A percentile compares a stretch with the other conserved stretches of the same genome.
These are phyloP conservation scores for Xylaria flabelliformis DNA, from an alignment of 495 filamentous ascomycete species.

Conservation along the genomic window DNA sequence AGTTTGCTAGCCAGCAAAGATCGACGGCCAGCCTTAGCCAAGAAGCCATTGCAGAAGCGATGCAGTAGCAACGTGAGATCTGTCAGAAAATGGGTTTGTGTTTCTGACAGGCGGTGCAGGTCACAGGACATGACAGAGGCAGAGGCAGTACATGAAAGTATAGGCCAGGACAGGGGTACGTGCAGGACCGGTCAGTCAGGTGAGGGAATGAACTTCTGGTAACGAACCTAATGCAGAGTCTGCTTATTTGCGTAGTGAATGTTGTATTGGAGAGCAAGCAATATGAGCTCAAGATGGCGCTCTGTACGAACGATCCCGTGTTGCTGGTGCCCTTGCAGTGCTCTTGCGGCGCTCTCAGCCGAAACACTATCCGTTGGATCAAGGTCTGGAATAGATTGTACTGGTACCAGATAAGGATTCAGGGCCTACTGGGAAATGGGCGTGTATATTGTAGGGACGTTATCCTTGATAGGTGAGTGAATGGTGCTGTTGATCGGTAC, in stretches of 20 bases:
- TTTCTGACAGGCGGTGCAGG: slow-evolving; percentile 34
- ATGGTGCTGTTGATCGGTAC: slow-evolving; percentile 22
- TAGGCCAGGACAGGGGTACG: slow-evolving; percentile 30
- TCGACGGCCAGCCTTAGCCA: slow-evolving; percentile 22
- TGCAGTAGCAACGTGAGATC: slow-evolving; percentile 34
- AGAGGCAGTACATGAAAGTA: slow-evolving; percentile 31
- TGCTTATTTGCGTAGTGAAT: slow-evolving; percentile 22
- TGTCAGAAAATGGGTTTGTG: slow-evolving; percentile 42
- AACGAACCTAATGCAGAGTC: slow-evolving; percentile 48
- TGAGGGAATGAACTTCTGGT: slow-evolving; percentile 42
- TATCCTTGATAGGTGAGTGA: slow-evolving; percentile 5
- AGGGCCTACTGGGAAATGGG: slow-evolving; percentile 1
- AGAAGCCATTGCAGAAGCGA: slow-evolving; percentile 28
- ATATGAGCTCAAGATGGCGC: slow-evolving; percentile 3
- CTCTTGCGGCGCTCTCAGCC: slow-evolving; percentile 9
- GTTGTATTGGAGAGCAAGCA: neutral
- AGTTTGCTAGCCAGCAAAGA: slow-evolving; percentile 16
- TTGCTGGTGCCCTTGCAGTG: neutral
- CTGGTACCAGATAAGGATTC: slow-evolving; percentile 14
- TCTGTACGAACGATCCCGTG: neutral
- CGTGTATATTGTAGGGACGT: slow-evolving; percentile 16
- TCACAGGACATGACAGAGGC: slow-evolving; percentile 27
- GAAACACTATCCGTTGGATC: slow-evolving; percentile 21
- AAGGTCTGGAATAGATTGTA: slow-evolving; percentile 4
- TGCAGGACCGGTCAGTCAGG: slow-evolving; percentile 44